phyloP scores from a whole-genome alignment of 2,329 filamentous ascomycete species.

The Aspergillus phoenicis region DNA sequence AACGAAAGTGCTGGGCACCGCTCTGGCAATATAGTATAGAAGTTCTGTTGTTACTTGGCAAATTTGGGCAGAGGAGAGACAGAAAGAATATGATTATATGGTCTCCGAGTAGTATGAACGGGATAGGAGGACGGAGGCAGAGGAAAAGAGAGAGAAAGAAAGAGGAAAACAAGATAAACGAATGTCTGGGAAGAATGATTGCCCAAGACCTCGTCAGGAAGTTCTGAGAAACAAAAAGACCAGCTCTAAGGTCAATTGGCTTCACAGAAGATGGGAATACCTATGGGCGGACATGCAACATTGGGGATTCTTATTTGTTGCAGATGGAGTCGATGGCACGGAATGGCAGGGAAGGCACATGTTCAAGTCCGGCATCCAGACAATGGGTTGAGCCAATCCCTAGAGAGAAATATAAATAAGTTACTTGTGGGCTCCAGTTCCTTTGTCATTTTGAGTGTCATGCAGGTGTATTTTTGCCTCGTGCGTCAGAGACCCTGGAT shows the following conservation, averaged over 20 bases:
- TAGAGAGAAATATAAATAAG: slow-evolving; percentile 24
- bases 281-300: slow-evolving; percentile 22
- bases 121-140: slow-evolving; percentile 16
- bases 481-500: slow-evolving; percentile 48
- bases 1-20: not conserved
- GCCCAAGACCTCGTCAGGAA: slow-evolving; percentile 11
- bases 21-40: not conserved
- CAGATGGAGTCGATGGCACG: slow-evolving; percentile 19
- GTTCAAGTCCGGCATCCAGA: slow-evolving; percentile 25
- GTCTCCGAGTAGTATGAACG: slow-evolving; percentile 19
- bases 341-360: slow-evolving; percentile 27
- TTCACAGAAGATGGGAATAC: slow-evolving; percentile 18
- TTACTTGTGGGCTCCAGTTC: slow-evolving; percentile 27
- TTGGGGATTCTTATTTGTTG: slow-evolving; percentile 27
- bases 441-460: slow-evolving; percentile 45
- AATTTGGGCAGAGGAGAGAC: slow-evolving; percentile 20
- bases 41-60: not conserved
- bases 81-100: slow-evolving; percentile 20
- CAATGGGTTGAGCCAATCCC: slow-evolving; percentile 26
- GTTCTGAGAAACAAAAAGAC: slow-evolving; percentile 16
- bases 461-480: slow-evolving; percentile 47
- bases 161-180: slow-evolving; percentile 21
- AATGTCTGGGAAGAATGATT: slow-evolving; percentile 26
- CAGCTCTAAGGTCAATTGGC: slow-evolving; percentile 19
- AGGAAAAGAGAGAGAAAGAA: slow-evolving; percentile 18